Percentiles rank a stretch among this genome's conserved stretches.
Conservation (phyloP, 2,329 filamentous ascomycete species). For the Fusarium brevicatenulatum region DNA sequence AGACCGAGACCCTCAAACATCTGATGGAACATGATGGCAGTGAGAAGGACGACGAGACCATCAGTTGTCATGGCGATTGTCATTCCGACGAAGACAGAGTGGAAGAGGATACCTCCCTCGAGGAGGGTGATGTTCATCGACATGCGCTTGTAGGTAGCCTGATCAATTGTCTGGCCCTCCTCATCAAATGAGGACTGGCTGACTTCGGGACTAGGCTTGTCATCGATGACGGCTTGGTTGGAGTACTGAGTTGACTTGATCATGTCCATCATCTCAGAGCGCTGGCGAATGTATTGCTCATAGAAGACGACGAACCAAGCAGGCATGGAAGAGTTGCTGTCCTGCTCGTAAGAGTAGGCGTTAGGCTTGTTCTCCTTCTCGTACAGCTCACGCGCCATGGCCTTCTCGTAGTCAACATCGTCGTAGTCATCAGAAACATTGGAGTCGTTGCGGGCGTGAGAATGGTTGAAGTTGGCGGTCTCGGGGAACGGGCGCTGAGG, state of each 20-base stretch:
- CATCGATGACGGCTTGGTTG: conserved; percentile 41
- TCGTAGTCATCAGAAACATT: neutral
- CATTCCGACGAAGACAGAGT: conserved; percentile 81
- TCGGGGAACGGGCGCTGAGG: conserved; percentile 12
- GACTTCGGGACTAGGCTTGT: conserved; percentile 45
- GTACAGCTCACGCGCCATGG: conserved; percentile 52
- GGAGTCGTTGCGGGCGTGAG: conserved; percentile 10
- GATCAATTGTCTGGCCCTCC: conserved; percentile 57
- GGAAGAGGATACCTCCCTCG: conserved; percentile 82
- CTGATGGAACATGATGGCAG: conserved; percentile 78
- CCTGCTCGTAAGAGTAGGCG: conserved; percentile 41
- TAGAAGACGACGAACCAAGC: conserved; percentile 72
- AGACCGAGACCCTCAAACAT: conserved; percentile 76
- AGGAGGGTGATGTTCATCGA: conserved; percentile 79
- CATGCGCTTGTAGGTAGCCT: conserved; percentile 66
- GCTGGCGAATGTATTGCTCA: conserved; percentile 70
- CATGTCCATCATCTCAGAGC: conserved; percentile 67
- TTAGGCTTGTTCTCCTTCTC: conserved; percentile 46
- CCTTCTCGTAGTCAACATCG: conserved; percentile 52
- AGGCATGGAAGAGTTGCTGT: conserved; percentile 58
- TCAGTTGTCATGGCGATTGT: conserved; percentile 76
- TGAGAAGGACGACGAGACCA: conserved; percentile 72
- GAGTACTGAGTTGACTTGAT: conserved; percentile 50
- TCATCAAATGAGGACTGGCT: conserved; percentile 53
- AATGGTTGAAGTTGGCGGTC: neutral